Conservation (phyloP, 345 rosid species). For the Leavenworthia alabamica region DNA sequence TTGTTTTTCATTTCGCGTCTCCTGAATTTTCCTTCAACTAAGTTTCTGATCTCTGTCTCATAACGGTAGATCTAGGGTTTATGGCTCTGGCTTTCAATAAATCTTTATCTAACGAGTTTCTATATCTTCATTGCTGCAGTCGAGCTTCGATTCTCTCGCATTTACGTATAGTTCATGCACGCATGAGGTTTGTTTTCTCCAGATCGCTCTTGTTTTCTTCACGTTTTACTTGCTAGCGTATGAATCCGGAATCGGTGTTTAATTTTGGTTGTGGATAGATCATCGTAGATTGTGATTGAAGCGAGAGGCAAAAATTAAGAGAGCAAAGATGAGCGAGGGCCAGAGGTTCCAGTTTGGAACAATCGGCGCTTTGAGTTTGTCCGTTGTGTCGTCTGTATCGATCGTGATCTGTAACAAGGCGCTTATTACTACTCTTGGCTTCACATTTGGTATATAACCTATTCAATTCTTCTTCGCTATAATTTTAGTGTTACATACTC, state of each 20-base stretch:
- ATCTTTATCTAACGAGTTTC: constrained; percentile 10
- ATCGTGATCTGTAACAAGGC: constrained; percentile 99
- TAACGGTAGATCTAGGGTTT: constrained; percentile 48
- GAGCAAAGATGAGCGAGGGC: constrained; percentile 68
- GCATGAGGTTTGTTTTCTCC: constrained; percentile 28
- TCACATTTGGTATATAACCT: constrained; percentile 80
- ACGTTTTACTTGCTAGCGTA: neutral
- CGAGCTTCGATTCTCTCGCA: constrained; percentile 22
- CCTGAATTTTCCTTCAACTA: constrained; percentile 3
- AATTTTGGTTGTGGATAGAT: constrained; percentile 12
- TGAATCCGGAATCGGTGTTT: neutral
- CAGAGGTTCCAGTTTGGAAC: constrained; percentile 95
- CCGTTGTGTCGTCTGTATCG: constrained; percentile 98
- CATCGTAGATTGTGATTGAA: constrained; percentile 47
- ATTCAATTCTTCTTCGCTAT: neutral
- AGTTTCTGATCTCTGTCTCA: constrained; percentile 22
- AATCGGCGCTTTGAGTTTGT: constrained; percentile 81
- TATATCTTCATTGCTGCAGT: constrained; percentile 21
- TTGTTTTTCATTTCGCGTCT: constrained; percentile 16
- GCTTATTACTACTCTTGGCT: constrained; percentile 92
- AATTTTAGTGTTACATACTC: neutral
- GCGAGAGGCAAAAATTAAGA: constrained; percentile 19
- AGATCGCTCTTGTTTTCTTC: constrained; percentile 15
- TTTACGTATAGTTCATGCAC: constrained; percentile 16
- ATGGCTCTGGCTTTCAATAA: constrained; percentile 15